phyloP scores from a whole-genome alignment of 805 yeast species.

The Saccharomycopsis fibuligera region DNA sequence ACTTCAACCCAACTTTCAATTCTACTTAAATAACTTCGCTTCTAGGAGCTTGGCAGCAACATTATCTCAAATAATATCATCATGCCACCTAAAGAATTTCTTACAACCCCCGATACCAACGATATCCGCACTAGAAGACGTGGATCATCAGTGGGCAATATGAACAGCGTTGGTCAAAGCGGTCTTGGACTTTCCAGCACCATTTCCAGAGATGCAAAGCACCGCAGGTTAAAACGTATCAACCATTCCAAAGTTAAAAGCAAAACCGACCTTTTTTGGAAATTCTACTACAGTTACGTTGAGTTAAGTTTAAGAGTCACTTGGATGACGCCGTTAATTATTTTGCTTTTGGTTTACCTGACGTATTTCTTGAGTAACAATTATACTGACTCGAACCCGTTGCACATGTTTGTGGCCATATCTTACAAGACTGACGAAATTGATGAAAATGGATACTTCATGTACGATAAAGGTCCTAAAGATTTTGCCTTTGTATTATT shows the following conservation, averaged over 20 bases:
- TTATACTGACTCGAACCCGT: conserved; percentile 49
- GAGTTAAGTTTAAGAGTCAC: conserved; percentile 39
- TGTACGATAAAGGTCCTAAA: conserved; percentile 80
- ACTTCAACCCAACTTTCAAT: no score
- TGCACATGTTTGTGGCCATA: conserved; percentile 56
- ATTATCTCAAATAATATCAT: no score
- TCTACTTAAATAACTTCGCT: no score
- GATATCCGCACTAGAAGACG: neutral
- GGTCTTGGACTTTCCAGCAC: conserved; percentile 10
- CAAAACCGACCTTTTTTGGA: conserved; percentile 12
- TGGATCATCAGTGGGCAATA: conserved; percentile 17
- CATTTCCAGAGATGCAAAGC: conserved; percentile 8
- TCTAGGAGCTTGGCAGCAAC: no score
- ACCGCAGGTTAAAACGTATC: conserved; percentile 10
- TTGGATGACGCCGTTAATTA: conserved; percentile 63
- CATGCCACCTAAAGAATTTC: neutral
- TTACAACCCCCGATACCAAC: neutral
- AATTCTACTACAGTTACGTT: conserved; percentile 15
- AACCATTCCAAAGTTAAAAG: conserved; percentile 10
- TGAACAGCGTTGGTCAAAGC: conserved; percentile 14
- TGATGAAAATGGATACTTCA: conserved; percentile 33
- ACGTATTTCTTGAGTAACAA: conserved; percentile 53
- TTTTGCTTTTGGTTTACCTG: conserved; percentile 36
- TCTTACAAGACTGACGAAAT: conserved; percentile 60
- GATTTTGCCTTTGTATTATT: conserved; percentile 77